Percentiles rank a stretch among this genome's conserved stretches.
These are phyloP conservation scores for Tulasnella calospora DNA, from an alignment of 768 basidiomycete species.

Conservation along the genomic window DNA sequence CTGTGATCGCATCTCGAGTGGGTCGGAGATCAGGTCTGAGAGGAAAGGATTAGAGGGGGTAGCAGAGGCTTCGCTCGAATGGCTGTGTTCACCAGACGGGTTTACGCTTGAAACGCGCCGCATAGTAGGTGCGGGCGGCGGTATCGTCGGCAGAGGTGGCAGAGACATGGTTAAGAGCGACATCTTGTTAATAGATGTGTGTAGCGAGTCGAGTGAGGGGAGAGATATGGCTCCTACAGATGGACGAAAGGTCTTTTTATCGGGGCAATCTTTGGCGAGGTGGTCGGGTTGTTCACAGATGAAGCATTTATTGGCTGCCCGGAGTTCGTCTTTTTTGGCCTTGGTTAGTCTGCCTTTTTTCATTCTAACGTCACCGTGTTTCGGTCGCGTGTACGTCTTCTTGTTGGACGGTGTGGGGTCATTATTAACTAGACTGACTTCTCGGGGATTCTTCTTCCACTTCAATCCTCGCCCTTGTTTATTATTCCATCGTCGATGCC, in stretches of 20 bases:
- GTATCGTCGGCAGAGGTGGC: neutral
- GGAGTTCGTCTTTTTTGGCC: constrained; percentile 8
- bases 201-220: neutral
- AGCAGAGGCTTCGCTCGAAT: too few relatives aligned
- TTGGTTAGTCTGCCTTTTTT: neutral
- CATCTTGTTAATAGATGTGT: neutral
- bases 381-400: neutral
- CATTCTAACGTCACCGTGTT: neutral
- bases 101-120: too few relatives aligned
- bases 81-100: too few relatives aligned
- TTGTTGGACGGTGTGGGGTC: neutral
- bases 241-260: neutral
- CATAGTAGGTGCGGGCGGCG: too few relatives aligned
- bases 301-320: constrained; percentile 20
- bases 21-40: too few relatives aligned
- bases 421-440: too few relatives aligned
- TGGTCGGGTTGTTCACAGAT: neutral
- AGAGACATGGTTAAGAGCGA: neutral
- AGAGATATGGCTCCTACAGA: neutral
- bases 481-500: neutral
- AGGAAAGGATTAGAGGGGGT: too few relatives aligned
- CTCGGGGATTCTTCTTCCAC: too few relatives aligned
- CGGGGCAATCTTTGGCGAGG: constrained; percentile 3
- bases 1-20: too few relatives aligned
- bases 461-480: too few relatives aligned